Evolutionary conservation across 164 flowering plant genomes (phyloP), one percentile per base, ranked within the genome.

Genomic region (Magnolia kwangsiensis): DNA sequence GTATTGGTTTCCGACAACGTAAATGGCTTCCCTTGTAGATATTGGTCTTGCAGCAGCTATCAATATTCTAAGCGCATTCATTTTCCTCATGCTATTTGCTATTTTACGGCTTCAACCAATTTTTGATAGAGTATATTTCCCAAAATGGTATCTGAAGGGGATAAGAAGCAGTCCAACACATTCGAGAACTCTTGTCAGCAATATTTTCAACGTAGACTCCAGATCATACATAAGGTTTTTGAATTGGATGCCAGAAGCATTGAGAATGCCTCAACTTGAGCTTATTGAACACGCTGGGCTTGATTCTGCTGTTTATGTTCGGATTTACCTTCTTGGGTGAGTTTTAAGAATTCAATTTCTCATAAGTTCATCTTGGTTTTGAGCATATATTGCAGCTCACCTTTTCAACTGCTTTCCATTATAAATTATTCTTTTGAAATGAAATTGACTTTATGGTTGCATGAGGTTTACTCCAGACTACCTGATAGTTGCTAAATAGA

Each of bases 211-310:
- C 80, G 83, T 93, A 76, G 93, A 95, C 76, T 77, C 20, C 61
- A 84, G 83, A 77, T 88, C 93, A 14, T 95, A 95, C 78, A 18
- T 87, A 16, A 88, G 78, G 82, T 95, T 95, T 74, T 82, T 86
- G 78, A 95, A 87, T 51, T 95, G 98, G 98, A 91, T 95, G 95
- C 97, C 96, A 74, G 95, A 90, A 55, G 97, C 98, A 31, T 75
- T 92, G 80, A 84, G 79, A 77, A 95, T 95, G 97, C 97, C 97
- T 10, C 91, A 93, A 78, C 93, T 86, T 7, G 98, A 95, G 89
- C 94, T 95, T 67, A 90, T 92, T 74, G 89, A 89, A 4, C 98
- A 95, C 72, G 98, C 98, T 18, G 97, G 97, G 49, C 94, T 95
- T 75, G 98, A 95, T 81, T 91, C 98, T 75, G 92, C 90, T 76